Evolutionary conservation across 106 monocot genomes (phyloP).

Genomic region (Phalaenopsis aphrodite): DNA sequence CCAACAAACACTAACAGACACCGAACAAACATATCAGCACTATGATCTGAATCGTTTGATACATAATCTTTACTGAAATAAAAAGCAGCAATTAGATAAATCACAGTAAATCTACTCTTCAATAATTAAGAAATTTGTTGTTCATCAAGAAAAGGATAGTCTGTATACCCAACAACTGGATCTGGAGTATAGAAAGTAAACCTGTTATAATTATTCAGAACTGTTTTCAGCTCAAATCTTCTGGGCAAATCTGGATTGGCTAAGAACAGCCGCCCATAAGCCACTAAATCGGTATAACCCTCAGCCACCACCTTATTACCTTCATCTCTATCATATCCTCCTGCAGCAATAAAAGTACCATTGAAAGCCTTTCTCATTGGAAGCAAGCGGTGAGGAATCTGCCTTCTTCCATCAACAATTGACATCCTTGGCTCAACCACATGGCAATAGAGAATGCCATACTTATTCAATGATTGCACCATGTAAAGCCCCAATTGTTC

Average conservation of each 20-base stretch:
- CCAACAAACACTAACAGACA: no score
- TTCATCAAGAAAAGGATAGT: constrained; percentile 20
- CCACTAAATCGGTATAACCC: constrained; percentile 25
- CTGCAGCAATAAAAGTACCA: constrained; percentile 21
- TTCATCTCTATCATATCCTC: constrained; percentile 27
- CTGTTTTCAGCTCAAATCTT: constrained; percentile 19
- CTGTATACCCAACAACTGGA: constrained; percentile 23
- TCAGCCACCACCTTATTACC: constrained; percentile 18
- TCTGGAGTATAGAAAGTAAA: constrained; percentile 17
- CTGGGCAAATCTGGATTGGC: constrained; percentile 26
- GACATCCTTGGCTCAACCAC: constrained; percentile 15
- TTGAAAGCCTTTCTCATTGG: constrained; percentile 22
- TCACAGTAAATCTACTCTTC: no score
- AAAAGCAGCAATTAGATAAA: no score
- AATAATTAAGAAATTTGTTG: not conserved
- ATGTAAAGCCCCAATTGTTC: constrained; percentile 22
- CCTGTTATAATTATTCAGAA: constrained; percentile 19
- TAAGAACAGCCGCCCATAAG: constrained; percentile 23
- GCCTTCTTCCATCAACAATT: constrained; percentile 5
- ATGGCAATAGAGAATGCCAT: constrained; percentile 12
- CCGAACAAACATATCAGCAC: no score
- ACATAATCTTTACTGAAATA: no score
- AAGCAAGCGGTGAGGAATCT: constrained; percentile 11
- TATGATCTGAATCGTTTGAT: no score
- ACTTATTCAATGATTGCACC: constrained; percentile 14